phyloP scores from a whole-genome alignment of 1,284 basidiomycete species.

The Inonotus obliquus region DNA sequence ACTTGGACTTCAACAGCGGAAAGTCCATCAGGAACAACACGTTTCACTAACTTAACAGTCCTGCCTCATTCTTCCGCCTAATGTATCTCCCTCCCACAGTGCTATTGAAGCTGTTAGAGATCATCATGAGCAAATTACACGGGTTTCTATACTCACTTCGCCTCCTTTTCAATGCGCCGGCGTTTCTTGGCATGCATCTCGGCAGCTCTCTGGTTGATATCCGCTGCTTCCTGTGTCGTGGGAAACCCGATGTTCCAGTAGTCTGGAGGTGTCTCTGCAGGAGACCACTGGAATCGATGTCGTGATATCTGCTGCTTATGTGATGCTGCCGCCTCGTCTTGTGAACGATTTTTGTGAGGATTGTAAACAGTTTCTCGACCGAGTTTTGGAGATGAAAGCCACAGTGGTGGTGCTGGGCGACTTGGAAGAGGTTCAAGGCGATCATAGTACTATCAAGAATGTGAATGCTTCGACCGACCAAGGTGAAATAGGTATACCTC shows the following conservation, averaged over 20 bases:
- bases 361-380: not conserved
- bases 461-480: not conserved
- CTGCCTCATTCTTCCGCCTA: not conserved
- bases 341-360: not conserved
- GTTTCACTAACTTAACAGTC: not conserved
- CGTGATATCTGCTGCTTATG: constrained; percentile 77
- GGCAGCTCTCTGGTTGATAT: constrained; percentile 69
- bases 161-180: constrained; percentile 51
- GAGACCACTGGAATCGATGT: constrained; percentile 70
- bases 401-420: constrained; percentile 3
- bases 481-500: constrained; percentile 43
- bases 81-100: constrained; percentile 4
- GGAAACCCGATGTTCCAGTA: constrained; percentile 92
- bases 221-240: constrained; percentile 69
- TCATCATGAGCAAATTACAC: not conserved
- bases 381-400: constrained; percentile 10
- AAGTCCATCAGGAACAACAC: not conserved
- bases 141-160: constrained; percentile 35
- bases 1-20: not conserved
- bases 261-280: constrained; percentile 73
- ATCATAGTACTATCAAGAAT: constrained; percentile 15
- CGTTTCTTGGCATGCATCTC: constrained; percentile 66
- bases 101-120: constrained; percentile 1
- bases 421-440: constrained; percentile 10
- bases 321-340: not conserved